These are phyloP conservation scores for Coemansia reversa DNA, from an alignment of 192 early-diverging fungal genomes.

Conservation along the genomic window DNA sequence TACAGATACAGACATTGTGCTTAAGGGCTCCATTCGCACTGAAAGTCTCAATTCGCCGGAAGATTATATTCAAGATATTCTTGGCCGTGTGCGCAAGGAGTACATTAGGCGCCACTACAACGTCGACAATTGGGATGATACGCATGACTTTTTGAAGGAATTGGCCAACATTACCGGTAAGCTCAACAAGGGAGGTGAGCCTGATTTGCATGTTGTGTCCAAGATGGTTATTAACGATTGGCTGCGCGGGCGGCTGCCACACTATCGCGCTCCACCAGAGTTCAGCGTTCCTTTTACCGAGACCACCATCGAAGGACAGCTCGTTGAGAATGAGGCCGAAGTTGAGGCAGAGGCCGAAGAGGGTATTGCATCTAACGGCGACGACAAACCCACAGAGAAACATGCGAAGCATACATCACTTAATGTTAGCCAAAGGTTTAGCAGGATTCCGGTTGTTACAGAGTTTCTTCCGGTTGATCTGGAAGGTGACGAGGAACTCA, in stretches of 20 bases:
- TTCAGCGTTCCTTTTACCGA: conserved; percentile 31
- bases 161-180: conserved; percentile 84
- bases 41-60: conserved; percentile 90
- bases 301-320: conserved; percentile 7
- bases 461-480: conserved; percentile 86
- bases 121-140: conserved; percentile 78
- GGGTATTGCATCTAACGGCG: conserved; percentile 34
- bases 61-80: conserved; percentile 82
- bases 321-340: conserved; percentile 5
- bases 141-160: conserved; percentile 89
- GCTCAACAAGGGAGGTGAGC: conserved; percentile 94
- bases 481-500: conserved; percentile 60
- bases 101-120: conserved; percentile 94
- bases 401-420: conserved; percentile 31
- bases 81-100: conserved; percentile 80
- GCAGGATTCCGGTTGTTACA: conserved; percentile 85
- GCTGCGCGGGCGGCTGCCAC: conserved; percentile 96
- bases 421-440: conserved; percentile 83
- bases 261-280: conserved; percentile 81
- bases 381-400: conserved; percentile 10
- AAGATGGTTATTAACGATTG: conserved; percentile 99
- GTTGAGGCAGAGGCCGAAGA: conserved; percentile 19
- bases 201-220: conserved; percentile 86
- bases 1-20: conserved; percentile 91
- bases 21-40: conserved; percentile 94